Evolutionary conservation across 1,284 basidiomycete genomes (phyloP), one percentile per base, ranked within the genome.

Genomic region (Cutaneotrichosporon mucoides): DNA sequence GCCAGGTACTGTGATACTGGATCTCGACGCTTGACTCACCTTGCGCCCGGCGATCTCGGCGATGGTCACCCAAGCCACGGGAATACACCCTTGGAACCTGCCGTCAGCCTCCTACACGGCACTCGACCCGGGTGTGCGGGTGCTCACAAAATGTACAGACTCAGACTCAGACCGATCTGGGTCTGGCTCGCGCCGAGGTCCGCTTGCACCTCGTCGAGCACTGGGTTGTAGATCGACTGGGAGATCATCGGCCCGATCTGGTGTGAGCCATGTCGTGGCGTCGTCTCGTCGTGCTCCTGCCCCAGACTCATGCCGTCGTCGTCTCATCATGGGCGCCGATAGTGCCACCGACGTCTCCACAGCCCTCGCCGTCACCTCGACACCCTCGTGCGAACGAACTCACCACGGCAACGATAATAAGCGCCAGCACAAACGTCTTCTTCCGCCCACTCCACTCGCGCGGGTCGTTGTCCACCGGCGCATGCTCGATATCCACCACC

Each of bases 41-140:
- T 89, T 91, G 51, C 90, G 81, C 6, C 90, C 90, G 64, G 85
- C 86, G 52, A 94, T 83, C 73, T 93, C 90, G 55, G 86, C 88
- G 2, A 70, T 64, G 4, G 68, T 65, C 10, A 72, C 69, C 73
- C 73, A 76, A 4, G 74, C 45, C 6, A 76, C 66, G 13, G 77
- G 76, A 12, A 71, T 68, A 13, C 63, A 62, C 6, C 77, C 77
- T 65, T 77, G 76, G 44, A 76, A 69, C 16, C 72, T 74, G 43
- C 24, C 6, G 40, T 42, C 40, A 44, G 51, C 51, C 24, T 24
- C 24, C 24, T 24, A 24, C 16, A n/a, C n/a, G 33, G 6, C 41
- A 35, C 10, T 33, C 7, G 24, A 24, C 24, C 24, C 24, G 24
- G 24, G 24, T 24, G 24, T 24, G 33, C 9, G 40, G 35, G 5